Conservation (phyloP, 2,329 filamentous ascomycete species). For the Paraconiothyrium brasiliense region DNA sequence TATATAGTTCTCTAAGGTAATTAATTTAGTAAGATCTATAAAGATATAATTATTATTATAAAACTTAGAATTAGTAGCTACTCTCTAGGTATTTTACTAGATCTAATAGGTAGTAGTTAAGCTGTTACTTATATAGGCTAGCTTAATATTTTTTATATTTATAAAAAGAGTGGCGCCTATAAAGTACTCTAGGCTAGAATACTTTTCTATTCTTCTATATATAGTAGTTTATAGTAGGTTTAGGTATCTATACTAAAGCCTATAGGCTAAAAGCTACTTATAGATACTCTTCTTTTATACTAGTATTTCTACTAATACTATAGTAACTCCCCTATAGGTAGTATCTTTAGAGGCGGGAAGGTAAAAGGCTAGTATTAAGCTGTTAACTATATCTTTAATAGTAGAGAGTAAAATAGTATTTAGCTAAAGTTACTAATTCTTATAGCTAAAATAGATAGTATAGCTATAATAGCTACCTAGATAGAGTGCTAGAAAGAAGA, state of each 20-base stretch:
- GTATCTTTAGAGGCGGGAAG: not conserved
- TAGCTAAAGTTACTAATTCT: not conserved
- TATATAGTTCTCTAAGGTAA: not conserved
- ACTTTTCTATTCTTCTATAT: not conserved
- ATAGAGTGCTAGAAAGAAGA: not conserved
- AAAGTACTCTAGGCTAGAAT: constrained; percentile 1
- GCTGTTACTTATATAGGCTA: not conserved
- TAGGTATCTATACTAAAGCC: not conserved
- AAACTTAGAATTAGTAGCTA: not conserved
- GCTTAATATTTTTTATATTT: not conserved
- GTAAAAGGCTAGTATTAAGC: not conserved
- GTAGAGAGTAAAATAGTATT: not conserved
- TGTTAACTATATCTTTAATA: not conserved
- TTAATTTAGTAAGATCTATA: not conserved
- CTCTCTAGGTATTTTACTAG: not conserved
- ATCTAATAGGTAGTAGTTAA: not conserved
- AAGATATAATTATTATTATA: not conserved
- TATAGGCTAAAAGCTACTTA: not conserved
- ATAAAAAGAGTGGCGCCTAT: not conserved
- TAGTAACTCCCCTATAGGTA: not conserved
- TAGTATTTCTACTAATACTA: not conserved
- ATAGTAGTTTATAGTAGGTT: constrained; percentile 1
- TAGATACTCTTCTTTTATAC: too few species aligned
- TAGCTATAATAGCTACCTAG: not conserved
- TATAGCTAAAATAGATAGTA: too few species aligned